Evolutionary conservation across 75 land plant species (phyloP).

Genomic region (Sequoia sempervirens): DNA sequence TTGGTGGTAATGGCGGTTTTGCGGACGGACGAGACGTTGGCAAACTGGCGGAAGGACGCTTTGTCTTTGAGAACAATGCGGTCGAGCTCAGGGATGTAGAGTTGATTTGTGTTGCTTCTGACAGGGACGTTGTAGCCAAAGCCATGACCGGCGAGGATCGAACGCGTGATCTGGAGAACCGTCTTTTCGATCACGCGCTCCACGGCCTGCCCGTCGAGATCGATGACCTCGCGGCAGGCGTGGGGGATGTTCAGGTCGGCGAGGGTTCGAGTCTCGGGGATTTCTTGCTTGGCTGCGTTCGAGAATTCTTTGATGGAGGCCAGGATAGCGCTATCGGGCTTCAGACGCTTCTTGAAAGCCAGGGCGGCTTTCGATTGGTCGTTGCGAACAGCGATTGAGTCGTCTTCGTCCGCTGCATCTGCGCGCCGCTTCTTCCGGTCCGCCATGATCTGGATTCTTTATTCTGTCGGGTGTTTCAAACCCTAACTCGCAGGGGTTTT

Average conservation of each 20-base stretch:
- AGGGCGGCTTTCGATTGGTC: conserved; percentile 15
- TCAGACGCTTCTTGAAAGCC: conserved; percentile 52
- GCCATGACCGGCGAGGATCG: conserved; percentile 76
- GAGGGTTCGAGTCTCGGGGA: conserved; percentile 42
- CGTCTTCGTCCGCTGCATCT: neutral
- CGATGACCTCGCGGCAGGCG: conserved; percentile 80
- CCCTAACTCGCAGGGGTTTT: conserved; percentile 21
- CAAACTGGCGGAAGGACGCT: conserved; percentile 58
- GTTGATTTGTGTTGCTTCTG: conserved; percentile 70
- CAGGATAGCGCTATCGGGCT: conserved; percentile 62
- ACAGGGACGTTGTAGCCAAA: conserved; percentile 78
- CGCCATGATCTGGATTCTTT: conserved; percentile 17
- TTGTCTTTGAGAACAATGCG: conserved; percentile 88
- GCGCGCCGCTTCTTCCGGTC: conserved; percentile 29
- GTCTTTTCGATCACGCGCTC: conserved; percentile 52
- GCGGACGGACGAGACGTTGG: conserved; percentile 63
- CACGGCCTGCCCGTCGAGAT: conserved; percentile 58
- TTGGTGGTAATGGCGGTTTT: conserved; percentile 82
- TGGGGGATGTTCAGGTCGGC: conserved; percentile 60
- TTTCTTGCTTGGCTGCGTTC: conserved; percentile 11
- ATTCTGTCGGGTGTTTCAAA: conserved; percentile 11
- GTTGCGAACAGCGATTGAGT: neutral
- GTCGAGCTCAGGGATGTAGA: conserved; percentile 90
- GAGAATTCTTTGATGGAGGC: conserved; percentile 40
- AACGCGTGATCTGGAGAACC: conserved; percentile 46